These are phyloP conservation scores for Thuidium tamariscinum DNA, from an alignment of 225 moss, liverwort and hornwort species.

Conservation along the genomic window DNA sequence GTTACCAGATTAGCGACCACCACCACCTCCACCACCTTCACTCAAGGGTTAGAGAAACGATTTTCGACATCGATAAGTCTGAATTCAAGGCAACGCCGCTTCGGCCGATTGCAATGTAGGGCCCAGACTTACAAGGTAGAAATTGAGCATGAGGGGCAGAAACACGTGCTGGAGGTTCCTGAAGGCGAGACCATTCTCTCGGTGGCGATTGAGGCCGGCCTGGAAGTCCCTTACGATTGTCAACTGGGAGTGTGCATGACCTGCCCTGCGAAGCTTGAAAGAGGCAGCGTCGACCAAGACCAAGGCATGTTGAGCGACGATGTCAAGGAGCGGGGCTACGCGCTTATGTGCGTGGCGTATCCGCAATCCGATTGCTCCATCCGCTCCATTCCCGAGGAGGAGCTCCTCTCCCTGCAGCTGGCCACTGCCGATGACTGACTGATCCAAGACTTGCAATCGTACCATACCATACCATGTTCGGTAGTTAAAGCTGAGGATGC, in stretches of 20 bases:
- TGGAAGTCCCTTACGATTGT: slow-evolving; percentile 80
- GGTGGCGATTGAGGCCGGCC: slow-evolving; percentile 53
- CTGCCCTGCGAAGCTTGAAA: slow-evolving; percentile 80
- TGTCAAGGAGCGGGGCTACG: slow-evolving; percentile 70
- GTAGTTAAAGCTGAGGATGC: not conserved
- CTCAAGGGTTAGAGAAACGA: not conserved
- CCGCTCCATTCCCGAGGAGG: slow-evolving; percentile 88
- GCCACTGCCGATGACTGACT: slow-evolving; percentile 81
- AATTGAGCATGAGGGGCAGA: slow-evolving; percentile 57
- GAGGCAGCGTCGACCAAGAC: slow-evolving; percentile 70
- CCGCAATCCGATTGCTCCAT: slow-evolving; percentile 79
- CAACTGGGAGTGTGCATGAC: slow-evolving; percentile 99
- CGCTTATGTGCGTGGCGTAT: slow-evolving; percentile 89
- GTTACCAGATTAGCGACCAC: slow-evolving; percentile 12
- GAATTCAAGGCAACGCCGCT: not conserved
- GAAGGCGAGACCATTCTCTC: slow-evolving; percentile 74
- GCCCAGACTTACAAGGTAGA: slow-evolving; percentile 63
- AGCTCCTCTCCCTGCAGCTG: slow-evolving; percentile 78
- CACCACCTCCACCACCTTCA: not conserved
- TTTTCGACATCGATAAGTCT: not conserved
- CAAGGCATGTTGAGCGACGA: slow-evolving; percentile 96
- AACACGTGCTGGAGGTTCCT: slow-evolving; percentile 54
- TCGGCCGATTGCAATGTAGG: slow-evolving; percentile 46
- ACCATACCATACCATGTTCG: not conserved
- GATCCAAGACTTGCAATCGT: not conserved